Percentiles rank a stretch among this genome's conserved stretches.
Conservation (phyloP, 352 stramenopile species). For the Phytopythium helicoides region DNA sequence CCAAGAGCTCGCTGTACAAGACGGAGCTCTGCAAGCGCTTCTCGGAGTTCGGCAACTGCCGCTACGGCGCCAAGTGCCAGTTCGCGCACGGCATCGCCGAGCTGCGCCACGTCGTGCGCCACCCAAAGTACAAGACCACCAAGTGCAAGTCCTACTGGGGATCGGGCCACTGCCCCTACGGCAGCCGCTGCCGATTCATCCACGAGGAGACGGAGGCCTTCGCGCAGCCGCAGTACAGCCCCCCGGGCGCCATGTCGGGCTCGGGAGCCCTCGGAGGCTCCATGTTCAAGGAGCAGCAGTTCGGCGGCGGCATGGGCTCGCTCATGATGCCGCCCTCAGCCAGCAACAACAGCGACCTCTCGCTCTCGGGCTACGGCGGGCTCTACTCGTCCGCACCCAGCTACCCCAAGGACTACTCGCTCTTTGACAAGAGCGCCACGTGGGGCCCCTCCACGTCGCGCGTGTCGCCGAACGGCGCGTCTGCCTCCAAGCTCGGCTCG, state of each 20-base stretch:
- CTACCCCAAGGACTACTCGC: slow-evolving; percentile 67
- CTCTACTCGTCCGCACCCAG: slow-evolving; percentile 24
- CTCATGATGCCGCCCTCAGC: slow-evolving; percentile 29
- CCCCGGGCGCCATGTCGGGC: slow-evolving; percentile 18
- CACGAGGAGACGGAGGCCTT: slow-evolving; percentile 78
- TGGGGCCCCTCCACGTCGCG: slow-evolving; percentile 24
- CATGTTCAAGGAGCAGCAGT: slow-evolving; percentile 56
- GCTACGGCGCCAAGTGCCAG: slow-evolving; percentile 88
- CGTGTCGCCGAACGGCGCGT: slow-evolving; percentile 1
- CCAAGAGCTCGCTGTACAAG: slow-evolving; percentile 87
- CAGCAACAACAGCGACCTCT: slow-evolving; percentile 20
- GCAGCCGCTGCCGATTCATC: slow-evolving; percentile 85
- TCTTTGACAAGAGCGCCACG: slow-evolving; percentile 54
- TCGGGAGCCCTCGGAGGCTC: slow-evolving; percentile 14
- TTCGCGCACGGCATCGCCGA: slow-evolving; percentile 82
- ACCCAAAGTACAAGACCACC: slow-evolving; percentile 91
- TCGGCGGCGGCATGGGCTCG: too few relatives aligned
- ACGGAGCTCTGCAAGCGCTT: slow-evolving; percentile 88
- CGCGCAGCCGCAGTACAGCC: slow-evolving; percentile 50
- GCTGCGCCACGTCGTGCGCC: slow-evolving; percentile 79
- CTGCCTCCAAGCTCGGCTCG: slow-evolving; percentile 26
- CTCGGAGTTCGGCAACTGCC: slow-evolving; percentile 84
- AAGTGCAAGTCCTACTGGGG: slow-evolving; percentile 91
- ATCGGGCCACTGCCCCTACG: slow-evolving; percentile 87
- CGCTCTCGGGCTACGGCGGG: slow-evolving; percentile 10